Evolutionary conservation across 2,329 filamentous ascomycete species (phyloP), one percentile per base, ranked within the genome.

Genomic region (Ustulina deusta): DNA sequence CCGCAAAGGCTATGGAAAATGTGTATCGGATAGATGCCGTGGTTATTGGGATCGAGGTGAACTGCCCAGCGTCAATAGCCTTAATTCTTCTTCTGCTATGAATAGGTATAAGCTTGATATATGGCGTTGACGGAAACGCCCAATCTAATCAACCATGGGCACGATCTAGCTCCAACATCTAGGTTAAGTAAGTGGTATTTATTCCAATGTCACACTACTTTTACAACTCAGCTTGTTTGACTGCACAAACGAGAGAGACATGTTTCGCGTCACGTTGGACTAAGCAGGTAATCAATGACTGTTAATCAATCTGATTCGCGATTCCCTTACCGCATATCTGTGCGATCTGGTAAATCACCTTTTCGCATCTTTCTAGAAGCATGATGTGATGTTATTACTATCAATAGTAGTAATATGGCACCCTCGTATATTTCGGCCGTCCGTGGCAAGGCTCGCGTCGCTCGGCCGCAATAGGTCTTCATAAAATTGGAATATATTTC

Each of bases 21-120:
- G 34, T 60, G 44, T 61, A 36, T 65, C 56, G 56, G 64, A n/a
- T 54, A 56, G 40, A 49, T 66, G 52, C 48, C 56, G 51, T 17
- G 25, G 38, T 27, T 57, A 20, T 51, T 27, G 27, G 20, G 54
- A 11, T 36, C 49, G 36, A 59, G 6, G 42, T 54, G 38, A 42
- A 46, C 38, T 49, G 64, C 49, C 49, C 67, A 59, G 67, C 67
- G 63, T 55, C 63, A 62, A 69, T 69, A 69, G 63, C 67, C 56
- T 69, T 67, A 69, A 61, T 57, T 59, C 42, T 46, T 61, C 27
- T 34, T 56, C n/a, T 27, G 44, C 32, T 29, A 20, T 13, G 20
- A 54, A 55, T 38, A 65, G n/a, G n/a, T 22, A 46, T n/a, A n/a
- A 5, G 27, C n/a, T 36, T 20, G 15, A 36, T 17, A 32, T 40